These are phyloP conservation scores for Mucor plumbeus DNA, from an alignment of 371 early-diverging fungal species.

Conservation along the genomic window DNA sequence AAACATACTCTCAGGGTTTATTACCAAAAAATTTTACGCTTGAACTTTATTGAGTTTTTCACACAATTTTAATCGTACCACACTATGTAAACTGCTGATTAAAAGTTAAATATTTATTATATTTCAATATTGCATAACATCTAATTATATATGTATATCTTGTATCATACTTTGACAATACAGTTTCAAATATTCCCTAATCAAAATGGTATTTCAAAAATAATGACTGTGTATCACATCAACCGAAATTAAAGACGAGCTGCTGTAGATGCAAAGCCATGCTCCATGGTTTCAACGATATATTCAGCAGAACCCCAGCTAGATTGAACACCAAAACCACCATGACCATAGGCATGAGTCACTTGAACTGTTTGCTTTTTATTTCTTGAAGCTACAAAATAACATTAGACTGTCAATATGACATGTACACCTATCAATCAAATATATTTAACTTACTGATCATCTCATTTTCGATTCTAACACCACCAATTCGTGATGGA, in stretches of 20 bases:
- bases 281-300: slow-evolving; percentile 51
- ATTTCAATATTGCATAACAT: no score
- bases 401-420: background rate
- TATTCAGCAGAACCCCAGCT: slow-evolving; percentile 77
- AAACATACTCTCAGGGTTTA: no score
- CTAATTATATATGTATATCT: no score
- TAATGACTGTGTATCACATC: background rate
- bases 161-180: no score
- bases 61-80: no score
- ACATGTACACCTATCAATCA: background rate
- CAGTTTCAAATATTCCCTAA: background rate
- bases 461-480: slow-evolving; percentile 70
- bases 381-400: slow-evolving; percentile 2
- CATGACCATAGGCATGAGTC: slow-evolving; percentile 85
- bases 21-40: no score
- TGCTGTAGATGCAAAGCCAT: slow-evolving; percentile 18
- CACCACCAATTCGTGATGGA: slow-evolving; percentile 69
- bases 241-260: background rate
- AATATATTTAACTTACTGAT: slow-evolving; percentile 36
- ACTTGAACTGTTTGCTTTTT: slow-evolving; percentile 41
- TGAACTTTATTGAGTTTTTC: no score
- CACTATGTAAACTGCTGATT: no score
- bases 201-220: background rate
- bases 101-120: no score
- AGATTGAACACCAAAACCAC: slow-evolving; percentile 73